These are phyloP conservation scores for Naganishia vaughanmartiniae DNA, from an alignment of 768 basidiomycete species.

Conservation along the genomic window DNA sequence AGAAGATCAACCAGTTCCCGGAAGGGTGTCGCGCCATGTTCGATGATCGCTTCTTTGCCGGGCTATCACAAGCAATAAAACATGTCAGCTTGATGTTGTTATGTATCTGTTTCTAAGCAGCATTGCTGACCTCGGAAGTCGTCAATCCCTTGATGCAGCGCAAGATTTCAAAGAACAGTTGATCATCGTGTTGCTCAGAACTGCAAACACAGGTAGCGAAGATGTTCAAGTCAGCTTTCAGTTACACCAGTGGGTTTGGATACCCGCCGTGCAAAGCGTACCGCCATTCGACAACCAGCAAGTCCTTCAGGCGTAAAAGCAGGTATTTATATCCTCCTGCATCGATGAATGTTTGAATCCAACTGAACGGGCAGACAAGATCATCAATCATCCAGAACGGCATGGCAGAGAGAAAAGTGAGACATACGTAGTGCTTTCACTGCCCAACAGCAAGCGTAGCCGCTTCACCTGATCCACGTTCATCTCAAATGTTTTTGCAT, in stretches of 20 bases:
- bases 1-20: slow-evolving; percentile 75
- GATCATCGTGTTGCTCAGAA: slow-evolving; percentile 97
- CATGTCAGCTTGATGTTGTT: not conserved
- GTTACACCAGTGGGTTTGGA: not conserved
- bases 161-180: slow-evolving; percentile 83
- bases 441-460: slow-evolving; percentile 76
- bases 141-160: slow-evolving; percentile 91
- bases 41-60: slow-evolving; percentile 86
- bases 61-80: slow-evolving; percentile 54
- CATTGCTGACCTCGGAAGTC: slow-evolving; percentile 56
- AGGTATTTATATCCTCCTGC: slow-evolving; percentile 82
- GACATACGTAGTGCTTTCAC: slow-evolving; percentile 79
- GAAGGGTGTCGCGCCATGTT: slow-evolving; percentile 82
- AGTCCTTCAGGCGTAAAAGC: slow-evolving; percentile 78
- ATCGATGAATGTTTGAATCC: slow-evolving; percentile 82
- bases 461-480: slow-evolving; percentile 87
- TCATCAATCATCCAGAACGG: slow-evolving; percentile 17
- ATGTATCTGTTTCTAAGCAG: not conserved
- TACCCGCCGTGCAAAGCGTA: slow-evolving; percentile 52
- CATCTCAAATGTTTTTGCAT: slow-evolving; percentile 68
- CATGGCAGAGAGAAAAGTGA: not conserved
- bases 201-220: slow-evolving; percentile 53
- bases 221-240: not conserved
- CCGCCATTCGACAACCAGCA: slow-evolving; percentile 97
- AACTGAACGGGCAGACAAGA: slow-evolving; percentile 56